These are phyloP conservation scores for Chlorella sp. DNA, from an alignment of 139 green algal genomes.

Conservation along the genomic window DNA sequence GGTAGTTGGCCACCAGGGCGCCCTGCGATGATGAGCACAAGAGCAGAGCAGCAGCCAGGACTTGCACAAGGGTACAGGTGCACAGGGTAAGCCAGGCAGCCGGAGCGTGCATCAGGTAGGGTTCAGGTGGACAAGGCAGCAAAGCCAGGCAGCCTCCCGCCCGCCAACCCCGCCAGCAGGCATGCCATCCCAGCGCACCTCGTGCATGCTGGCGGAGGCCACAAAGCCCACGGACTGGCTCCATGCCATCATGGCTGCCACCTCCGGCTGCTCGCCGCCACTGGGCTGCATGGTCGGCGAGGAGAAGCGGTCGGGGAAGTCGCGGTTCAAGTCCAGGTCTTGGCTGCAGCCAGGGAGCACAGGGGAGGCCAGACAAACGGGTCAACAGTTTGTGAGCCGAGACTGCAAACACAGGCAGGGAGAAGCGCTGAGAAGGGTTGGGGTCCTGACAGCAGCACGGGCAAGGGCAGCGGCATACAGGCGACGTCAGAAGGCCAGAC, in stretches of 20 bases:
- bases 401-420: too few relatives aligned
- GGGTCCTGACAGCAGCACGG: too few relatives aligned
- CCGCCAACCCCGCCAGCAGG: too few relatives aligned
- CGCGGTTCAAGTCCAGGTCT: slow-evolving; percentile 87
- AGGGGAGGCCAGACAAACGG: too few relatives aligned
- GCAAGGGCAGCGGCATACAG: too few relatives aligned
- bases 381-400: too few relatives aligned
- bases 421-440: too few relatives aligned
- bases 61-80: too few relatives aligned
- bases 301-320: slow-evolving; percentile 89
- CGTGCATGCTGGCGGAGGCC: slow-evolving; percentile 74
- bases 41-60: neutral
- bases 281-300: slow-evolving; percentile 23
- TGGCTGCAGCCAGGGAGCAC: slow-evolving; percentile 33
- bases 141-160: neutral
- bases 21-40: slow-evolving; percentile 51
- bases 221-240: slow-evolving; percentile 58
- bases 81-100: too few relatives aligned
- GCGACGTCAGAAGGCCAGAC: too few relatives aligned
- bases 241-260: slow-evolving; percentile 80
- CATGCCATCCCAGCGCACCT: slow-evolving; percentile 59
- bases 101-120: too few relatives aligned
- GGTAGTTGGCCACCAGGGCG: slow-evolving; percentile 90
- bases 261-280: slow-evolving; percentile 77
- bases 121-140: neutral